Percentiles rank a stretch among this genome's conserved stretches.
Evolutionary conservation across 768 basidiomycete species (phyloP).

Genomic region (Pleurotus tuber-regium): DNA sequence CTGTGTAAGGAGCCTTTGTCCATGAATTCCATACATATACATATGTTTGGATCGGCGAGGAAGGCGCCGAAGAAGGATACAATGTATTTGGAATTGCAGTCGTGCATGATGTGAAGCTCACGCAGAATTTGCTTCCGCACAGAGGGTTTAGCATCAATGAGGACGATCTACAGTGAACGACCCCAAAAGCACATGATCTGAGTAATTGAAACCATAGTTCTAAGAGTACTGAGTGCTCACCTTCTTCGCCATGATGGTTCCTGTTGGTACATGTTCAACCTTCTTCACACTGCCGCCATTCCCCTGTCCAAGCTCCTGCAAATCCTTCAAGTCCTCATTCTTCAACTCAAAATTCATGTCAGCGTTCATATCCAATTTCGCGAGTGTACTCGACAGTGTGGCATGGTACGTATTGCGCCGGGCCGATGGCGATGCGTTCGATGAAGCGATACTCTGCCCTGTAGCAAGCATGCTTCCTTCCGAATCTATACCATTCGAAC

Average conservation of each 20-base stretch:
- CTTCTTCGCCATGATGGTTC: conserved; percentile 98
- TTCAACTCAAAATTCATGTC: conserved; percentile 83
- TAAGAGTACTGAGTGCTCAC: too few species aligned
- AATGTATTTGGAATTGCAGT: conserved; percentile 91
- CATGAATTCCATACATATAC: conserved; percentile 98
- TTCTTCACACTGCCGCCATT: conserved; percentile 98
- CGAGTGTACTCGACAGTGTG: conserved; percentile 79
- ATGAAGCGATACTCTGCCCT: conserved; percentile 47
- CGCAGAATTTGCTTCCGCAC: conserved; percentile 97
- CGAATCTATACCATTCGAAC: conserved; percentile 34
- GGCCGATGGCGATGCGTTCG: conserved; percentile 45
- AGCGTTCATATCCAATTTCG: conserved; percentile 81
- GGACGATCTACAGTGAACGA: conserved; percentile 65
- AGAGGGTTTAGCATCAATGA: conserved; percentile 94
- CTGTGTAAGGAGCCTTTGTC: conserved; percentile 92
- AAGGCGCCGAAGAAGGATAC: conserved; percentile 98
- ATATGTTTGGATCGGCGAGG: conserved; percentile 95
- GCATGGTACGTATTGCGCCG: conserved; percentile 76
- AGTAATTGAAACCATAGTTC: too few species aligned
- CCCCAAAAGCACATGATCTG: neutral
- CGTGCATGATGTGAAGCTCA: conserved; percentile 98
- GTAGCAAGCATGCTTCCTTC: conserved; percentile 19
- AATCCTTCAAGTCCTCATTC: conserved; percentile 87
- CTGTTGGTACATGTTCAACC: conserved; percentile 89
- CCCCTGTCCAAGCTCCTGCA: conserved; percentile 91